phyloP scores from a whole-genome alignment of 805 yeast genomes.

The Saccharomycopsis olivae region DNA sequence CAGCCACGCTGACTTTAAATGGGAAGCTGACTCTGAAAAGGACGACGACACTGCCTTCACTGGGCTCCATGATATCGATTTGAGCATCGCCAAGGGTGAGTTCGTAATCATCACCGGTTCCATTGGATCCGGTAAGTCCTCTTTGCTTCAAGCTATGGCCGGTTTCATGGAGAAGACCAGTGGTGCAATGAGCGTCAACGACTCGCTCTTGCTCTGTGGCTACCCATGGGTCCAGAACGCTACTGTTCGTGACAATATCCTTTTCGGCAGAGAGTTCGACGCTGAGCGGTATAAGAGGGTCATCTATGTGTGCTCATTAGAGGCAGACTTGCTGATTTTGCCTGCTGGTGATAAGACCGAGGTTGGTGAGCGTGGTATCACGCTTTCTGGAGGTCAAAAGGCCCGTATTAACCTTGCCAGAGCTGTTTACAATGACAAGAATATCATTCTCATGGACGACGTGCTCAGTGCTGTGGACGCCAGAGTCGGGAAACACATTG shows the following conservation, averaged over 20 bases:
- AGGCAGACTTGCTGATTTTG: conserved; percentile 44
- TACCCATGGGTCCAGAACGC: conserved; percentile 67
- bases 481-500: conserved; percentile 59
- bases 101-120: conserved; percentile 66
- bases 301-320: conserved; percentile 50
- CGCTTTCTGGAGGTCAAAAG: conserved; percentile 70
- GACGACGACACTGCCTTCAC: conserved; percentile 18
- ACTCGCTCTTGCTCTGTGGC: conserved; percentile 37
- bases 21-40: conserved; percentile 37
- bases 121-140: conserved; percentile 71
- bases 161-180: conserved; percentile 48
- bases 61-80: conserved; percentile 27
- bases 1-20: conserved; percentile 46
- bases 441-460: conserved; percentile 55
- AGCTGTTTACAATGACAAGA: conserved; percentile 51
- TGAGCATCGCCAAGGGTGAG: conserved; percentile 46
- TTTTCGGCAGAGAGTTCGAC: conserved; percentile 44
- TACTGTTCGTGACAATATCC: conserved; percentile 55
- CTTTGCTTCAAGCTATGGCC: conserved; percentile 52
- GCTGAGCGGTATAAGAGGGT: conserved; percentile 39
- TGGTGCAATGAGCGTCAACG: conserved; percentile 42
- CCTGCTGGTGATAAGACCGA: conserved; percentile 62
- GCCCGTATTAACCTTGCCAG: conserved; percentile 62
- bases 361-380: conserved; percentile 68
- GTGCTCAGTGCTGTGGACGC: conserved; percentile 71